These are phyloP conservation scores for Sistotremastrum niveocremeum DNA, from an alignment of 768 basidiomycete species.

Conservation along the genomic window DNA sequence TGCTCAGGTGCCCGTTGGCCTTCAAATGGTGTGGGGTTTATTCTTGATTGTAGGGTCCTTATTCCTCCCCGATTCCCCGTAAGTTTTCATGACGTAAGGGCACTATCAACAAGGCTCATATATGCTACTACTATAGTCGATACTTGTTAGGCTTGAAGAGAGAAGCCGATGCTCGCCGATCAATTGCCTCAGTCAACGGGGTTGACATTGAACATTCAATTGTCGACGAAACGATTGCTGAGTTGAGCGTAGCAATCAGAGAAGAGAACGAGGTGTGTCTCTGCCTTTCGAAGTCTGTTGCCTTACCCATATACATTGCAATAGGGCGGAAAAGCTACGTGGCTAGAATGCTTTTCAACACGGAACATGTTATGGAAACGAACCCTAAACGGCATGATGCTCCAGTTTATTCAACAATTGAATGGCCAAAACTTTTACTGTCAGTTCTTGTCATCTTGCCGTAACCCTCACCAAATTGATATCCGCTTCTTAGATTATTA, in stretches of 20 bases:
- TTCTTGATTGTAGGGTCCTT: slow-evolving; percentile 56
- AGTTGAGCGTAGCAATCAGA: slow-evolving; percentile 49
- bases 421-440: slow-evolving; percentile 77
- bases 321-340: slow-evolving; percentile 58
- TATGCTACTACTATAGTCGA: slow-evolving; percentile 29
- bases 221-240: slow-evolving; percentile 46
- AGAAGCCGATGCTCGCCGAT: slow-evolving; percentile 38
- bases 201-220: slow-evolving; percentile 44
- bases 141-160: slow-evolving; percentile 50
- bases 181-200: slow-evolving; percentile 54
- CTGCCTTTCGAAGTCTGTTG: background rate
- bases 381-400: slow-evolving; percentile 70
- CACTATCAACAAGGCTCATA: too few relatives aligned
- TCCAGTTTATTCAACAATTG: slow-evolving; percentile 69
- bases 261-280: slow-evolving; percentile 45
- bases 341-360: slow-evolving; percentile 65
- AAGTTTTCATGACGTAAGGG: slow-evolving; percentile 13
- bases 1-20: slow-evolving; percentile 42
- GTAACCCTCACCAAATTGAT: background rate
- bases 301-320: background rate
- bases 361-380: slow-evolving; percentile 59
- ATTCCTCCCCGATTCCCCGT: slow-evolving; percentile 72
- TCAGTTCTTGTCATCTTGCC: slow-evolving; percentile 17
- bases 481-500: slow-evolving; percentile 46
- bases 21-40: slow-evolving; percentile 60